Evolutionary conservation across 2,329 filamentous ascomycete genomes (phyloP).

Genomic region (Sclerotinia nivalis): DNA sequence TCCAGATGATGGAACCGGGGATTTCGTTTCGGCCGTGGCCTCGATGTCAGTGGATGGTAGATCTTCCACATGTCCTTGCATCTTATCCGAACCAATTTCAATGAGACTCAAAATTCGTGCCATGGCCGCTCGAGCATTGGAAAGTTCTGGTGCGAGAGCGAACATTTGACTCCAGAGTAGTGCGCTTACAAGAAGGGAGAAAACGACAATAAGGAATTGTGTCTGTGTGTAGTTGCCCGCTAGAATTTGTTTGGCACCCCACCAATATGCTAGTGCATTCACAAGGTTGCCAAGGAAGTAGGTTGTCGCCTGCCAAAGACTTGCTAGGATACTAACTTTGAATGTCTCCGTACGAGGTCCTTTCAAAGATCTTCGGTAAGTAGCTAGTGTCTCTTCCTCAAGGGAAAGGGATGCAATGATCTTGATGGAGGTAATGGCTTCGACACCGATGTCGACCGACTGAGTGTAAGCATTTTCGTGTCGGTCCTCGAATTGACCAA

Average conservation of each 20-base stretch:
- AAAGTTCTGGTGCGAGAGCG: slow-evolving; percentile 70
- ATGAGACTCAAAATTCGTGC: slow-evolving; percentile 57
- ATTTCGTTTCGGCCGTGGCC: slow-evolving; percentile 40
- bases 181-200: slow-evolving; percentile 70
- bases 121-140: slow-evolving; percentile 62
- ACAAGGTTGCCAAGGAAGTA: slow-evolving; percentile 65
- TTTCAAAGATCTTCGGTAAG: slow-evolving; percentile 56
- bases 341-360: slow-evolving; percentile 57
- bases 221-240: slow-evolving; percentile 62
- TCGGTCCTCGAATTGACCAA: slow-evolving; percentile 61
- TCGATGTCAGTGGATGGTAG: slow-evolving; percentile 44
- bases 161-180: slow-evolving; percentile 75
- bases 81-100: slow-evolving; percentile 44
- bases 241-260: slow-evolving; percentile 71
- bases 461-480: slow-evolving; percentile 65
- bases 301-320: slow-evolving; percentile 52
- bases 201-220: slow-evolving; percentile 72
- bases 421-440: slow-evolving; percentile 65
- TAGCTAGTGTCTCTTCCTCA: slow-evolving; percentile 53
- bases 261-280: slow-evolving; percentile 78
- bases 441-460: slow-evolving; percentile 58
- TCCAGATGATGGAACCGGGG: neutral
- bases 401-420: slow-evolving; percentile 59
- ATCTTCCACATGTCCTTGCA: slow-evolving; percentile 28
- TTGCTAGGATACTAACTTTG: slow-evolving; percentile 50